Percentiles rank a stretch among this genome's conserved stretches.
Conservation (phyloP, 768 basidiomycete genomes). For the Amanita jacksonii region DNA sequence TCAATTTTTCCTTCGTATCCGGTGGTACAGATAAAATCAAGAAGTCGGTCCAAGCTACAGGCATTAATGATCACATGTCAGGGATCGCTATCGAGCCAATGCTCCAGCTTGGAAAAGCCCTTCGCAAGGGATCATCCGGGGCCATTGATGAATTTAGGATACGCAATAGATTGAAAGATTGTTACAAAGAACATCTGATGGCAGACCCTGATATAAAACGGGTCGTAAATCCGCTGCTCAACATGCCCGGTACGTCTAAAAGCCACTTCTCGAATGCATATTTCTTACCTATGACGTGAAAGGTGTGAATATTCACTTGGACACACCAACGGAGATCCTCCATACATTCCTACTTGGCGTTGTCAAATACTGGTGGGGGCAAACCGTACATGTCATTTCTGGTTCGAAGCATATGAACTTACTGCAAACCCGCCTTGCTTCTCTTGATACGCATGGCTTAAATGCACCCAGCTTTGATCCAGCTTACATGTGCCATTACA, state of each 20-base stretch:
- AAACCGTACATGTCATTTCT: slow-evolving; percentile 17
- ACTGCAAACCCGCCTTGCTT: slow-evolving; percentile 2
- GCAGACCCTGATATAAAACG: background rate
- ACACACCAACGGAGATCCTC: slow-evolving; percentile 36
- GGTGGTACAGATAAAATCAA: slow-evolving; percentile 4
- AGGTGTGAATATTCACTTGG: slow-evolving; percentile 33
- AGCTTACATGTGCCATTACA: slow-evolving; percentile 24
- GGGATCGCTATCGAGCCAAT: slow-evolving; percentile 2
- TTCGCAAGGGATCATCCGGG: slow-evolving; percentile 1
- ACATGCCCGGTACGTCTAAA: slow-evolving; percentile 11
- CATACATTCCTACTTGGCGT: slow-evolving; percentile 35
- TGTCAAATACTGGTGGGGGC: slow-evolving; percentile 41
- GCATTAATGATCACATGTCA: background rate
- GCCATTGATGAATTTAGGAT: background rate
- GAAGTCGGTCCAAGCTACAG: background rate
- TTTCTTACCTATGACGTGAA: background rate
- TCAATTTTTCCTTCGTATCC: slow-evolving; percentile 9
- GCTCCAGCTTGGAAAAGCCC: slow-evolving; percentile 2
- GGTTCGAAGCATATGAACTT: background rate
- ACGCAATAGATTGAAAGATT: background rate
- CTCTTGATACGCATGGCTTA: slow-evolving; percentile 9
- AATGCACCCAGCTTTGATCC: slow-evolving; percentile 18
- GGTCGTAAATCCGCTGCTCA: background rate
- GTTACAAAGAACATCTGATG: slow-evolving; percentile 1
- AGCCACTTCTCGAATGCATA: slow-evolving; percentile 9